Conservation (phyloP, 108 stramenopile genomes). For the Cyclotella distinguenda region DNA sequence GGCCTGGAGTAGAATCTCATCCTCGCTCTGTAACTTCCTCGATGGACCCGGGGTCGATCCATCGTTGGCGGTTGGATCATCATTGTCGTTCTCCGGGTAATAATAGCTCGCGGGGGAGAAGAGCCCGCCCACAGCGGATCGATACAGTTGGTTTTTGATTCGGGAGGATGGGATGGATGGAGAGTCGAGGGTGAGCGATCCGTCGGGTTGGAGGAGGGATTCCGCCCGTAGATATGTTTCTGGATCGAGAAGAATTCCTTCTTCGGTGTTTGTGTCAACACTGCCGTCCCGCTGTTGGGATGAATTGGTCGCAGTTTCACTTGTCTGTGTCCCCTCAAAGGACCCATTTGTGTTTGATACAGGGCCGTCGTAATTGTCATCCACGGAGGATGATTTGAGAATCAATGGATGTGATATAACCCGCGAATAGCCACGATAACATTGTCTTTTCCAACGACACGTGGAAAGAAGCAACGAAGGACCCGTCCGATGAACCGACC, state of each 20-base stretch:
- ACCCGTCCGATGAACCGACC: neutral
- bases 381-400: too few species aligned
- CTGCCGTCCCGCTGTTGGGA: neutral
- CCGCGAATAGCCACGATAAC: too few species aligned
- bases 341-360: neutral
- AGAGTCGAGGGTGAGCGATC: neutral
- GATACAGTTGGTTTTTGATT: constrained; percentile 20
- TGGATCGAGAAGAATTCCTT: constrained; percentile 14
- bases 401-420: too few species aligned
- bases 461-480: neutral
- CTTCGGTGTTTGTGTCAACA: neutral
- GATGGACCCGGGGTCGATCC: neutral
- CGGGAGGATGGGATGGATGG: neutral
- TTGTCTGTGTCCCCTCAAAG: neutral
- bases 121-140: constrained; percentile 21
- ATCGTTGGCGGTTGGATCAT: neutral
- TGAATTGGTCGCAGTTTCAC: neutral
- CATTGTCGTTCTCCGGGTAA: constrained; percentile 1
- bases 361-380: too few species aligned
- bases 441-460: too few species aligned
- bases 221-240: constrained; percentile 17
- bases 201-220: neutral
- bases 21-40: constrained; percentile 16
- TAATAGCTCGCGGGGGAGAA: constrained; percentile 26
- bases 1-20: constrained; percentile 21